These are phyloP conservation scores for Cryphonectria japonica DNA, from an alignment of 2,329 filamentous ascomycete species.

Conservation along the genomic window DNA sequence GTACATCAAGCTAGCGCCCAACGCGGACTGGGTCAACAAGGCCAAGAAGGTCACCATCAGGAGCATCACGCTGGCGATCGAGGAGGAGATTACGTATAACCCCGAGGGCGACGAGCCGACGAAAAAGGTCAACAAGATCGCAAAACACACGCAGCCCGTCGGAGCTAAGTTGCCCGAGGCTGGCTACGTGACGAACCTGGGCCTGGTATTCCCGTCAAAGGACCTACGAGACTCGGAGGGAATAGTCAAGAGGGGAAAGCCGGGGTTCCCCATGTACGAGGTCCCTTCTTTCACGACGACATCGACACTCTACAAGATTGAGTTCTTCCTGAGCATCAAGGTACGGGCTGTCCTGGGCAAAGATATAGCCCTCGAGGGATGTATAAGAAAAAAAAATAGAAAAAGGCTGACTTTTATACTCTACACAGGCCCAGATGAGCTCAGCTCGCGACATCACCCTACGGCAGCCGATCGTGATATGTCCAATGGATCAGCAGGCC, in stretches of 20 bases:
- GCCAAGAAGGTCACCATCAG: constrained; percentile 91
- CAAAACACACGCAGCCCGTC: constrained; percentile 80
- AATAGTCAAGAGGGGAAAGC: constrained; percentile 80
- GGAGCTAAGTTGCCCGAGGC: constrained; percentile 85
- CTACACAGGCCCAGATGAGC: constrained; percentile 77
- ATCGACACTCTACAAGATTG: constrained; percentile 94
- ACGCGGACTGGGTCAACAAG: constrained; percentile 88
- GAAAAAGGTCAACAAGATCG: constrained; percentile 84
- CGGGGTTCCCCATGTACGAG: constrained; percentile 86
- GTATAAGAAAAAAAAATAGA: not conserved
- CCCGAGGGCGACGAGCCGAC: constrained; percentile 95
- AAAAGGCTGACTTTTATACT: constrained; percentile 21
- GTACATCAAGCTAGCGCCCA: constrained; percentile 92
- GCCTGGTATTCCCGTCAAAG: constrained; percentile 86
- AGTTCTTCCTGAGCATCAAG: constrained; percentile 95
- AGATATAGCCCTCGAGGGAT: not conserved
- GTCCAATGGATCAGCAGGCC: constrained; percentile 89
- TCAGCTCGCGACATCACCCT: constrained; percentile 86
- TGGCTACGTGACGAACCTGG: constrained; percentile 91
- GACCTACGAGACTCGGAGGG: constrained; percentile 87
- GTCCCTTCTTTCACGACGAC: constrained; percentile 92
- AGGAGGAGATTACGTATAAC: constrained; percentile 98
- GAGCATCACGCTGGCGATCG: constrained; percentile 90
- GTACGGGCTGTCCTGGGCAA: constrained; percentile 49
- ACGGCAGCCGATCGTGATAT: constrained; percentile 92